A percentile compares a stretch with the other conserved stretches of the same genome.
Evolutionary conservation across 306 rosid genomes (phyloP).

Genomic region (Vigna angularis): DNA sequence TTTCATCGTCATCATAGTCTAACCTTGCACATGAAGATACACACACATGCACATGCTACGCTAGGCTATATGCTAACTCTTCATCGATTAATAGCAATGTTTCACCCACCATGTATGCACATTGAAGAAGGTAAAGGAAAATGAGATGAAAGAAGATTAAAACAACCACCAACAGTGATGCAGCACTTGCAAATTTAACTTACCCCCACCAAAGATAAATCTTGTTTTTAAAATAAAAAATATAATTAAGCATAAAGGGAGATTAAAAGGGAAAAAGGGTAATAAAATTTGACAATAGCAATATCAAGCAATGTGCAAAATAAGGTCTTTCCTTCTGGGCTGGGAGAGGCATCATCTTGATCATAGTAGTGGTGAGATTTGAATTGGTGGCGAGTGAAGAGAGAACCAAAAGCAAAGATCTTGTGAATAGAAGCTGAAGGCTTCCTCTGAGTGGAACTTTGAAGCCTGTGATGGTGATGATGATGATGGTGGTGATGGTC

Average conservation of each 20-base stretch:
- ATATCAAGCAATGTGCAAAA: constrained; percentile 33
- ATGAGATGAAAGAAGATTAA: background rate
- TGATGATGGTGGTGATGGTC: constrained; percentile 42
- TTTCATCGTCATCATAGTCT: constrained; percentile 46
- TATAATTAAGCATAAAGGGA: constrained; percentile 1
- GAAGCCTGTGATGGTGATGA: constrained; percentile 45
- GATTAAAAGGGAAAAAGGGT: background rate
- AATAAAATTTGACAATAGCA: background rate
- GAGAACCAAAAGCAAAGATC: constrained; percentile 87
- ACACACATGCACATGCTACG: constrained; percentile 42
- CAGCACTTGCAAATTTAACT: background rate
- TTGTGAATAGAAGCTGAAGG: constrained; percentile 64
- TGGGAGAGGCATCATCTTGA: constrained; percentile 64
- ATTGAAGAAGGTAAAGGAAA: constrained; percentile 1
- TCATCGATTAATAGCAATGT: constrained; percentile 11
- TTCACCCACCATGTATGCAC: background rate
- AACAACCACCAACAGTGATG: constrained; percentile 9
- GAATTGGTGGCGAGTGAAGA: constrained; percentile 70
- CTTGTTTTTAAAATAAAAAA: background rate
- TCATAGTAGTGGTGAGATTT: constrained; percentile 59
- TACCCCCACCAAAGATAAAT: background rate
- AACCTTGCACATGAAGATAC: constrained; percentile 52
- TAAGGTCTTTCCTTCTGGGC: constrained; percentile 73
- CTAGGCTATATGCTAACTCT: constrained; percentile 12
- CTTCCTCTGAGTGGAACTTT: constrained; percentile 46